These are phyloP conservation scores for Solanum chilense DNA, from an alignment of 257 asterid species.

Conservation along the genomic window DNA sequence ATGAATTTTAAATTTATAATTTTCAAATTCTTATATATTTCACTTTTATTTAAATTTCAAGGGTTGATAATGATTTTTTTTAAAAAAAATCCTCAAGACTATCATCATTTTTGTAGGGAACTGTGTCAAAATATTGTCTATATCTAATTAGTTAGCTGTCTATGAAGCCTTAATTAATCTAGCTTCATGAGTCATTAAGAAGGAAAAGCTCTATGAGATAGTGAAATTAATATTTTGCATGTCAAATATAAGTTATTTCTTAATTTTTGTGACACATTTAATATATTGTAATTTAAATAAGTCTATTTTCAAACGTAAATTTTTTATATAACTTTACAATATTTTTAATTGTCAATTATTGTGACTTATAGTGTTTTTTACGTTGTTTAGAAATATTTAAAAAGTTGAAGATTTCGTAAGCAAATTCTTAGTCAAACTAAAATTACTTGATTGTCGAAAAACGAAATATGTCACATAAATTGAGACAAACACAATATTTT, in stretches of 20 bases:
- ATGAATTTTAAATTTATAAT: no score
- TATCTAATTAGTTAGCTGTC: neutral
- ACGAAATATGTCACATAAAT: neutral
- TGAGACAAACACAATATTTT: no score
- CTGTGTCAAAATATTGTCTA: neutral
- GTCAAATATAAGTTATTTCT: neutral
- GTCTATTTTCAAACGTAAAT: no score
- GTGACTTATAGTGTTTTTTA: no score
- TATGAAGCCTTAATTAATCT: neutral
- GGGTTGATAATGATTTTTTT: neutral
- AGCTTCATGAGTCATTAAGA: neutral
- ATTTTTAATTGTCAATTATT: neutral
- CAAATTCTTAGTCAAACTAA: neutral
- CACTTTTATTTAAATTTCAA: neutral
- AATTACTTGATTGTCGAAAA: no score
- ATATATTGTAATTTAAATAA: no score
- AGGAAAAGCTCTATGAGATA: neutral
- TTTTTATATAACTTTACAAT: no score
- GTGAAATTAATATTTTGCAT: neutral
- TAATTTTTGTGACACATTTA: neutral
- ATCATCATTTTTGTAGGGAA: neutral
- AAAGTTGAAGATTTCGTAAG: neutral
- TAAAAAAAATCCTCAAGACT: neutral
- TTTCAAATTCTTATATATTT: neutral
- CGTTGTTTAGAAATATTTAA: neutral